phyloP scores from a whole-genome alignment of 2,329 filamentous ascomycete species.

The Tolypocladium sp. region DNA sequence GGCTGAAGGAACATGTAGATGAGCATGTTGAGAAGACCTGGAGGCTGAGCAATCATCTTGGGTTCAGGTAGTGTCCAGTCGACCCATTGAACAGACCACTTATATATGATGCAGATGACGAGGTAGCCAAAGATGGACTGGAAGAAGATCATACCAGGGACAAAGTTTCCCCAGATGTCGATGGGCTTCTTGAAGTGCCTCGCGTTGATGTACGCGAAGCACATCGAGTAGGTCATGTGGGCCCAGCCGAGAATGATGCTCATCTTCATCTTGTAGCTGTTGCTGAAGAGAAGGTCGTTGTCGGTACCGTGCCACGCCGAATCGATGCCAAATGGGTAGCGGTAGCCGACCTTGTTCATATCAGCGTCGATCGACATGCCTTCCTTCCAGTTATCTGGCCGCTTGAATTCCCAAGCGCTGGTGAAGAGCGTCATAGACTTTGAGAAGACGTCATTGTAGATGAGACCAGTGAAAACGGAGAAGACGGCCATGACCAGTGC shows the following conservation, averaged over 20 bases:
- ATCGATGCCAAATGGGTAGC: constrained; percentile 92
- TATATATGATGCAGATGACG: constrained; percentile 89
- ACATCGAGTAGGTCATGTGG: constrained; percentile 98
- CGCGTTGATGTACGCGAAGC: constrained; percentile 86
- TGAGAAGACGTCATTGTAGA: constrained; percentile 98
- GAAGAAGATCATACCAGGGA: constrained; percentile 99
- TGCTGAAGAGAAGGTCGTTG: constrained; percentile 89
- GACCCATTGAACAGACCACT: constrained; percentile 88
- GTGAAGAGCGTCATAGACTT: constrained; percentile 82
- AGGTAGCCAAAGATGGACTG: constrained; percentile 98
- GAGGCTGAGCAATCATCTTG: constrained; percentile 48
- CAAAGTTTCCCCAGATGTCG: constrained; percentile 95
- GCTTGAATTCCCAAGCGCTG: constrained; percentile 77
- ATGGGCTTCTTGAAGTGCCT: constrained; percentile 90
- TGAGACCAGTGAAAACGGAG: constrained; percentile 91
- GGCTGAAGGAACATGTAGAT: constrained; percentile 99
- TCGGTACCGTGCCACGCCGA: constrained; percentile 96
- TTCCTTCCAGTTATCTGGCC: constrained; percentile 57
- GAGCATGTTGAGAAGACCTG: constrained; percentile 93
- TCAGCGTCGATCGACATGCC: constrained; percentile 56
- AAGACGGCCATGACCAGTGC: constrained; percentile 97
- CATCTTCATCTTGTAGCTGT: constrained; percentile 99
- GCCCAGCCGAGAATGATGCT: constrained; percentile 95
- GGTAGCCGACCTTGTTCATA: constrained; percentile 61
- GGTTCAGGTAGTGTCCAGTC: constrained; percentile 21